Conservation (phyloP, 148 eudicot species). For the Fagopyrum homotropicum region DNA sequence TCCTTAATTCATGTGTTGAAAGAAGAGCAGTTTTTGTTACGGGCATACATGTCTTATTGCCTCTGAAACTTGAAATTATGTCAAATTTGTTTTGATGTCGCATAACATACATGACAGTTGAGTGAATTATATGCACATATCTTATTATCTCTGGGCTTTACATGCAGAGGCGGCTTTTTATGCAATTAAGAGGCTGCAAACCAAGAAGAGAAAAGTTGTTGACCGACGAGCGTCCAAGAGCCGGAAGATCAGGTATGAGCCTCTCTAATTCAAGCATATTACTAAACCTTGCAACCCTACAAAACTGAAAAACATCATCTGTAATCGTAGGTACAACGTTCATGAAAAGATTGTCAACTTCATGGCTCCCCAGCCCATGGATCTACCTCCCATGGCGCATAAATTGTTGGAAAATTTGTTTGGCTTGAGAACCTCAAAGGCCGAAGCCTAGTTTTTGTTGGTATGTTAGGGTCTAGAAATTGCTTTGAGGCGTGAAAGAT, state of each 20-base stretch:
- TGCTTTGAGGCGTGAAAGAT: no score
- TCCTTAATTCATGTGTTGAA: no score
- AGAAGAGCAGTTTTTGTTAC: no score
- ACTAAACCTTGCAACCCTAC: neutral
- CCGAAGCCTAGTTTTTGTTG: neutral
- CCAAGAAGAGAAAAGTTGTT: conserved; percentile 78
- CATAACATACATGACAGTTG: neutral
- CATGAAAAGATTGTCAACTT: conserved; percentile 86
- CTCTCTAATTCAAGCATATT: neutral
- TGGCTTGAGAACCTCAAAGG: conserved; percentile 34
- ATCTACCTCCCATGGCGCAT: conserved; percentile 56
- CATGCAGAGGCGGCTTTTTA: conserved; percentile 65
- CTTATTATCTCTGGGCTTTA: neutral
- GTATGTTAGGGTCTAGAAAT: no score
- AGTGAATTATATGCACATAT: neutral
- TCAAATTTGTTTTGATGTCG: neutral
- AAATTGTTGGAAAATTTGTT: conserved; percentile 67
- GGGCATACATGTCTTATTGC: no score
- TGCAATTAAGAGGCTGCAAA: conserved; percentile 62
- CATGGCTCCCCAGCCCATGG: conserved; percentile 80
- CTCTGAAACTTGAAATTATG: no score
- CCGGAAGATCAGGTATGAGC: conserved; percentile 72
- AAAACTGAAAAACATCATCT: neutral
- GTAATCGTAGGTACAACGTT: conserved; percentile 52
- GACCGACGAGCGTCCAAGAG: conserved; percentile 93